Evolutionary conservation across 441 rosid species (phyloP).

Genomic region (Adansonia grandidieri): DNA sequence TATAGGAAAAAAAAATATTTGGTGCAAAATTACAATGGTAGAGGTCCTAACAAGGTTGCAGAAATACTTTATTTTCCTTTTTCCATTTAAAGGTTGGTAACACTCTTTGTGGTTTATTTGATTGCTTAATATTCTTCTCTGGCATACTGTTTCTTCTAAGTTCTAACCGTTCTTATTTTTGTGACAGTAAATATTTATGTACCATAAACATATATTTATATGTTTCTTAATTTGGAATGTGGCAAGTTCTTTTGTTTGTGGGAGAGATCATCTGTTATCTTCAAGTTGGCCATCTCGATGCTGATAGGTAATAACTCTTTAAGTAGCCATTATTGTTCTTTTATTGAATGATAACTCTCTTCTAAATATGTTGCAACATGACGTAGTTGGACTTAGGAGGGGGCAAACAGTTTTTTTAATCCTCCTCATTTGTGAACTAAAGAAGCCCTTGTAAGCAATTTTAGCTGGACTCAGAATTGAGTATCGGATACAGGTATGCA

Average conservation of each 20-base stretch:
- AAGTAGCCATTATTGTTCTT: not conserved
- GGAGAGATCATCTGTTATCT: not conserved
- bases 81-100: conserved; percentile 35
- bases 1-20: conserved; percentile 27
- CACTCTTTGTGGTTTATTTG: not conserved
- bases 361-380: conserved; percentile 14
- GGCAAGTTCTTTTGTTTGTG: conserved; percentile 6
- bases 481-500: too few relatives aligned
- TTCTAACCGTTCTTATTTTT: conserved; percentile 14
- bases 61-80: not conserved
- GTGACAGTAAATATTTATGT: conserved; percentile 40
- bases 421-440: not conserved
- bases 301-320: conserved; percentile 26
- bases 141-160: not conserved
- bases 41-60: conserved; percentile 22
- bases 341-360: not conserved
- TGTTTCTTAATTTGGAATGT: conserved; percentile 1
- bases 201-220: conserved; percentile 12
- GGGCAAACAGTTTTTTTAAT: not conserved
- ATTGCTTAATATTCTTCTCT: not conserved
- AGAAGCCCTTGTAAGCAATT: not conserved
- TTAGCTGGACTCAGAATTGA: too few relatives aligned
- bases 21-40: conserved; percentile 16
- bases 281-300: conserved; percentile 22
- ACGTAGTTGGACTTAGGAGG: not conserved